These are phyloP conservation scores for Fusarium succisae DNA, from an alignment of 2,329 filamentous ascomycete genomes.

Conservation along the genomic window DNA sequence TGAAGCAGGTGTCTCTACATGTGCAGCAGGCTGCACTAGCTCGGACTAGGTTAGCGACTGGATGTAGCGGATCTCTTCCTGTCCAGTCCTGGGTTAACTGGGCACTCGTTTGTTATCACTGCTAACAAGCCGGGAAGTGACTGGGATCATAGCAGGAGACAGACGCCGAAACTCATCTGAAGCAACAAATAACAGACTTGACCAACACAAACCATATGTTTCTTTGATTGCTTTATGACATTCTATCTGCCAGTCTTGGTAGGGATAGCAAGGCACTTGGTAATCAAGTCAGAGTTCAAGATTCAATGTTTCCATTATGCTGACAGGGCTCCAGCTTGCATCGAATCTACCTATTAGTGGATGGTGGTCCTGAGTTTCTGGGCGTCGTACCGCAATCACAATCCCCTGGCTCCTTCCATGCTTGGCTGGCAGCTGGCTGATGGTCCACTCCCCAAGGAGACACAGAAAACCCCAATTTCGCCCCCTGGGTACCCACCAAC, in stretches of 20 bases:
- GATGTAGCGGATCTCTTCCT: constrained; percentile 28
- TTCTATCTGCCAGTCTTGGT: not conserved
- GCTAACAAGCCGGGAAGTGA: constrained; percentile 3
- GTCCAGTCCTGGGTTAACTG: constrained; percentile 24
- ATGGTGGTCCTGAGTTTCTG: constrained; percentile 12
- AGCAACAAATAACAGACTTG: not conserved
- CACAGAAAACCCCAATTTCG: constrained; percentile 20
- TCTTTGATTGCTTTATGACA: not conserved
- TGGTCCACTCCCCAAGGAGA: constrained; percentile 25
- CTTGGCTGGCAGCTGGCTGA: constrained; percentile 18
- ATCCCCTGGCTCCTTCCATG: constrained; percentile 11
- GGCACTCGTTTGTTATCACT: constrained; percentile 22
- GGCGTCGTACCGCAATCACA: not conserved
- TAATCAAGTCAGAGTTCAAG: not conserved
- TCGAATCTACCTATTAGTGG: constrained; percentile 1
- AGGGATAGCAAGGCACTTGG: not conserved
- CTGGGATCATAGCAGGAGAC: constrained; percentile 10
- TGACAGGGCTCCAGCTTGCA: not conserved
- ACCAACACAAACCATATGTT: no score
- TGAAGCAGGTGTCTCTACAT: not conserved
- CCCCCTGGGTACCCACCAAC: constrained; percentile 28
- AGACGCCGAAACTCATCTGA: constrained; percentile 8
- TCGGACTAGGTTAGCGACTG: constrained; percentile 33
- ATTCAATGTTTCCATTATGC: not conserved
- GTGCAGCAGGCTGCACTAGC: constrained; percentile 5